Evolutionary conservation across 2,329 filamentous ascomycete species (phyloP).

Genomic region (Claviceps humidiphila): DNA sequence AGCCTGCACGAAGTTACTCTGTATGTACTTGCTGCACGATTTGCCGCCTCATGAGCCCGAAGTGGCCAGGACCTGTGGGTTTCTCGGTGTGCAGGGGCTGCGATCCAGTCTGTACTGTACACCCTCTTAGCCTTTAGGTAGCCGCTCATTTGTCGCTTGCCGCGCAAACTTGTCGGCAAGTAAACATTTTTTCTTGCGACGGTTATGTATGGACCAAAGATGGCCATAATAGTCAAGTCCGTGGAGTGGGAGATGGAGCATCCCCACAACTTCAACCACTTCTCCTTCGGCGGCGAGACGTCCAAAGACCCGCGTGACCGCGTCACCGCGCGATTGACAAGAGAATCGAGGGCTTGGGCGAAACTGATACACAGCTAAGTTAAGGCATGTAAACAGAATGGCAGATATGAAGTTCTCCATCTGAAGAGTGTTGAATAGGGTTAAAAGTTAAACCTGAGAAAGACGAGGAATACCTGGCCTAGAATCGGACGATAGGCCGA

Average conservation of each 20-base stretch:
- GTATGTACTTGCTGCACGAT: not conserved
- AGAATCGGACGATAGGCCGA: not conserved
- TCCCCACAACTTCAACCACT: too few relatives aligned
- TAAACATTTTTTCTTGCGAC: not conserved
- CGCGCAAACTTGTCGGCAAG: not conserved
- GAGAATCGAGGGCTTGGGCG: too few relatives aligned
- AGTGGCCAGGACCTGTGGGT: not conserved
- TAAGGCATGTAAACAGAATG: too few relatives aligned
- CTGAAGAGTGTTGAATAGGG: too few relatives aligned
- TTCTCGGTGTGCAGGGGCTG: not conserved
- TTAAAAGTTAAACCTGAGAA: not conserved
- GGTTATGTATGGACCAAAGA: not conserved
- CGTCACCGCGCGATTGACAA: too few relatives aligned
- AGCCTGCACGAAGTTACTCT: not conserved
- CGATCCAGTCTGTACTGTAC: not conserved
- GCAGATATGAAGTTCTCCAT: too few relatives aligned
- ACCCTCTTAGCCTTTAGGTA: too few relatives aligned
- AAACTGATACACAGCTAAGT: too few relatives aligned
- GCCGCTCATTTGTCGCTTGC: not conserved
- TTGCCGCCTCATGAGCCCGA: not conserved
- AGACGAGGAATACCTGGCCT: not conserved
- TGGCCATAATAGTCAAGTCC: too few relatives aligned
- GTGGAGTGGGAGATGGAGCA: too few relatives aligned
- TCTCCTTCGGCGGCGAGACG: too few relatives aligned
- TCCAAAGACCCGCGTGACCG: too few relatives aligned